Evolutionary conservation across 106 monocot species (phyloP).

Genomic region (Narthecium ossifragum): DNA sequence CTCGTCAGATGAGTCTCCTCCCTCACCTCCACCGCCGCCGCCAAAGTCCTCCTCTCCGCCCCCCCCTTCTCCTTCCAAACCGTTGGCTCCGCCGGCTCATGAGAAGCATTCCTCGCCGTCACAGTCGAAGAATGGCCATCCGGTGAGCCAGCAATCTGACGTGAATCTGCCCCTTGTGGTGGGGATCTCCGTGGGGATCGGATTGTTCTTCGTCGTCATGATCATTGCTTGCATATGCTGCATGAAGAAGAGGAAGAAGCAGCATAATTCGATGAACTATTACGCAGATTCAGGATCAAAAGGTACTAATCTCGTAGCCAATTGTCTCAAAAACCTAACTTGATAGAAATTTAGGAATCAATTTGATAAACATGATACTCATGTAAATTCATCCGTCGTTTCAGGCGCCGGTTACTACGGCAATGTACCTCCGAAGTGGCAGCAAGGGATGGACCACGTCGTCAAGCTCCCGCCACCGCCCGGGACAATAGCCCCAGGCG

Average conservation of each 20-base stretch:
- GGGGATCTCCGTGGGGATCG: conserved; percentile 36
- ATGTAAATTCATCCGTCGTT: background rate
- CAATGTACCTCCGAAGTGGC: conserved; percentile 29
- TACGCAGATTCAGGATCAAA: conserved; percentile 36
- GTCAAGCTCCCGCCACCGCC: conserved; percentile 25
- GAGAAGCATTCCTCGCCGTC: background rate
- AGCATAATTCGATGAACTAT: conserved; percentile 31
- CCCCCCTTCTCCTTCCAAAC: background rate
- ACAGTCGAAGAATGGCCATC: background rate
- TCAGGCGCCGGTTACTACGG: conserved; percentile 15
- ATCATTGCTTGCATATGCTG: conserved; percentile 32
- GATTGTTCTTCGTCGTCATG: conserved; percentile 29
- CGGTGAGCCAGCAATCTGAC: background rate
- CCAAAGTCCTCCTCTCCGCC: conserved; percentile 5
- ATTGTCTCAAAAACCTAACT: background rate
- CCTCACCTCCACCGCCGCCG: background rate
- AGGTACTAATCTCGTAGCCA: conserved; percentile 16
- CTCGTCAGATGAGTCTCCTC: background rate
- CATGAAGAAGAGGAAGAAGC: conserved; percentile 43
- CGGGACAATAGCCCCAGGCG: conserved; percentile 6
- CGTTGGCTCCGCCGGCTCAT: background rate
- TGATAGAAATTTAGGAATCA: background rate
- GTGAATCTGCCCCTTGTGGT: conserved; percentile 22
- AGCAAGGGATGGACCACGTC: conserved; percentile 10
- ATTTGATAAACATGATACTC: background rate